Percentiles rank a stretch among this genome's conserved stretches.
phyloP scores from a whole-genome alignment of 768 basidiomycete genomes.

The Trametopsis cervina region DNA sequence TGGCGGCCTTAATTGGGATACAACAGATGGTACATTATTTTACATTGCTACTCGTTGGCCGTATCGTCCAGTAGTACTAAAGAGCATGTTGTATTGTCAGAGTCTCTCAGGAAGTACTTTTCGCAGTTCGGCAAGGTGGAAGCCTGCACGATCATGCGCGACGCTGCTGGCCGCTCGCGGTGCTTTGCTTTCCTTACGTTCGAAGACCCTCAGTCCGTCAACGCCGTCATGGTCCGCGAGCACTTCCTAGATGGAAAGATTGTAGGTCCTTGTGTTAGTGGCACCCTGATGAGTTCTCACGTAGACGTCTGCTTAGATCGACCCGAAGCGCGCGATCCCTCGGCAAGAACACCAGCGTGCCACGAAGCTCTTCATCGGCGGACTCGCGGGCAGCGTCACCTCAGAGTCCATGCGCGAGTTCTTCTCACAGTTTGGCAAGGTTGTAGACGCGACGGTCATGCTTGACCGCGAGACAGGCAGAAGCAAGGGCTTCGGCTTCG shows the following conservation, averaged over 20 bases:
- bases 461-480: conserved; percentile 91
- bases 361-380: conserved; percentile 94
- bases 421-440: conserved; percentile 90
- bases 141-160: conserved; percentile 98
- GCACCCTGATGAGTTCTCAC: conserved; percentile 1
- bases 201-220: conserved; percentile 86
- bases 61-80: conserved; percentile 38
- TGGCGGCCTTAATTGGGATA: conserved; percentile 99
- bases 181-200: conserved; percentile 99
- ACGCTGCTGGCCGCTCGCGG: conserved; percentile 86
- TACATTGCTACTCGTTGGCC: conserved; percentile 30
- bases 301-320: conserved; percentile 57
- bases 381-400: conserved; percentile 85
- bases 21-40: conserved; percentile 84
- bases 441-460: conserved; percentile 99
- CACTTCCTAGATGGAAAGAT: conserved; percentile 97
- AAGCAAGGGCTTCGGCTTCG: conserved; percentile 97
- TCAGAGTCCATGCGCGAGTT: conserved; percentile 90
- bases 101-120: conserved; percentile 81
- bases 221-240: conserved; percentile 91
- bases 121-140: conserved; percentile 95
- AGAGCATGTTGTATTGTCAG: conserved; percentile 36
- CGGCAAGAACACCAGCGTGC: conserved; percentile 91
- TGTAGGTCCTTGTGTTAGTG: conserved; percentile 43
- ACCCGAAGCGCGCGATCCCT: conserved; percentile 98